These are phyloP conservation scores for Cystobasidium ongulense DNA, from an alignment of 768 basidiomycete genomes.

Conservation along the genomic window DNA sequence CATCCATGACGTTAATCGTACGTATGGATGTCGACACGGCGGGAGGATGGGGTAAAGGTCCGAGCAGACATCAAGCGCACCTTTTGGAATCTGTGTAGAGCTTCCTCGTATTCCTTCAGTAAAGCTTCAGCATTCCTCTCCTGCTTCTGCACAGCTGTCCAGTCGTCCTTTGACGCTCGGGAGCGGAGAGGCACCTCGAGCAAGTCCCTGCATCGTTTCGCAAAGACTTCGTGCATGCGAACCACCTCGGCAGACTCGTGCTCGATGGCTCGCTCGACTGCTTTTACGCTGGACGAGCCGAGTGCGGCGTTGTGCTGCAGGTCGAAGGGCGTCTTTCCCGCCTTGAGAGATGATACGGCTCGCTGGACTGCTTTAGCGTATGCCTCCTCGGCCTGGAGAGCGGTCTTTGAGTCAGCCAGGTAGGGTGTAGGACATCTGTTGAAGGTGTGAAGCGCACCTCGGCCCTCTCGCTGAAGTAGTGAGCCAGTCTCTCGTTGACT, in stretches of 20 bases:
- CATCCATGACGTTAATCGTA: constrained; percentile 5
- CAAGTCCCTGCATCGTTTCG: constrained; percentile 14
- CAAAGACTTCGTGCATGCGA: constrained; percentile 31
- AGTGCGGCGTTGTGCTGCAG: constrained; percentile 6
- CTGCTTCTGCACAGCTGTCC: constrained; percentile 18
- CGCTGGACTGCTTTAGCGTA: constrained; percentile 33
- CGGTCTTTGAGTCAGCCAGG: no score
- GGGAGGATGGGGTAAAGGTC: not conserved
- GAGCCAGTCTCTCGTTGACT: constrained; percentile 25
- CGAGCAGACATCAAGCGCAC: not conserved
- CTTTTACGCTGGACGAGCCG: not conserved
- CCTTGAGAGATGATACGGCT: constrained; percentile 24
- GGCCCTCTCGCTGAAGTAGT: constrained; percentile 22
- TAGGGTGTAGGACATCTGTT: no score
- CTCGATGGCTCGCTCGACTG: constrained; percentile 22
- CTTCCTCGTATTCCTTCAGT: constrained; percentile 32
- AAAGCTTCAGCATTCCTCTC: constrained; percentile 13
- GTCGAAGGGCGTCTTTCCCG: constrained; percentile 10
- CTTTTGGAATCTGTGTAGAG: constrained; percentile 34
- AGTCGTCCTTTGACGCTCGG: constrained; percentile 26
- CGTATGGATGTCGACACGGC: not conserved
- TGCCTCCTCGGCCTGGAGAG: constrained; percentile 40
- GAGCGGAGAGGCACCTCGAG: constrained; percentile 30
- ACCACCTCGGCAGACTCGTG: constrained; percentile 28
- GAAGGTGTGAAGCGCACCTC: no score